These are phyloP conservation scores for Luzula sylvatica DNA, from an alignment of 176 grass and related monocot genomes.

Conservation along the genomic window DNA sequence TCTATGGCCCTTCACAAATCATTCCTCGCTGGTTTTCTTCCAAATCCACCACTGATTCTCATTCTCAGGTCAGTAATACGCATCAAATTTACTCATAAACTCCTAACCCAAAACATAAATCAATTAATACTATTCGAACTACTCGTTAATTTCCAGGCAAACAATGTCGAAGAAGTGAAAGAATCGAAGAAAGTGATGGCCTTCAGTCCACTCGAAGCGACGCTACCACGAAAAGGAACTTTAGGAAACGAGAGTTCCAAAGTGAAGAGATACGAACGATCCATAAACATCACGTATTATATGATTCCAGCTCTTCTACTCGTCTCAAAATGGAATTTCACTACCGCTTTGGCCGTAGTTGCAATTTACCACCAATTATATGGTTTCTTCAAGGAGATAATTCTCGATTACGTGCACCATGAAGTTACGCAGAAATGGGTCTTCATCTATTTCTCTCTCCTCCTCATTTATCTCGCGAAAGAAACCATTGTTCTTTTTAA, in stretches of 20 bases:
- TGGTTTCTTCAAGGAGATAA: constrained; percentile 87
- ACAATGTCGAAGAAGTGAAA: background rate
- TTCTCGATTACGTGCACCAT: constrained; percentile 79
- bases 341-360: constrained; percentile 42
- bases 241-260: constrained; percentile 52
- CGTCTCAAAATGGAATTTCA: constrained; percentile 40
- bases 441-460: constrained; percentile 74
- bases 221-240: constrained; percentile 30
- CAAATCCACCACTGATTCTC: background rate
- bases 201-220: constrained; percentile 59
- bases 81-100: too few species aligned
- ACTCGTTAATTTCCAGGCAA: background rate
- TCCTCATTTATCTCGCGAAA: constrained; percentile 67
- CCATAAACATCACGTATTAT: constrained; percentile 33
- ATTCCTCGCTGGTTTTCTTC: constrained; percentile 24
- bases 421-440: constrained; percentile 75
- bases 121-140: background rate
- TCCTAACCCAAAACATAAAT: too few species aligned
- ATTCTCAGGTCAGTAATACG: background rate
- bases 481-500: constrained; percentile 55
- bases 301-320: constrained; percentile 54
- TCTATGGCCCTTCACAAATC: constrained; percentile 6
- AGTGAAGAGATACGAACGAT: constrained; percentile 42
- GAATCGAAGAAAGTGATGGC: constrained; percentile 34
- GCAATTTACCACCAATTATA: constrained; percentile 72